Base-by-base conservation (phyloP, 352 stramenopile species). In the Stephanocyclus meneghinianus region DNA sequence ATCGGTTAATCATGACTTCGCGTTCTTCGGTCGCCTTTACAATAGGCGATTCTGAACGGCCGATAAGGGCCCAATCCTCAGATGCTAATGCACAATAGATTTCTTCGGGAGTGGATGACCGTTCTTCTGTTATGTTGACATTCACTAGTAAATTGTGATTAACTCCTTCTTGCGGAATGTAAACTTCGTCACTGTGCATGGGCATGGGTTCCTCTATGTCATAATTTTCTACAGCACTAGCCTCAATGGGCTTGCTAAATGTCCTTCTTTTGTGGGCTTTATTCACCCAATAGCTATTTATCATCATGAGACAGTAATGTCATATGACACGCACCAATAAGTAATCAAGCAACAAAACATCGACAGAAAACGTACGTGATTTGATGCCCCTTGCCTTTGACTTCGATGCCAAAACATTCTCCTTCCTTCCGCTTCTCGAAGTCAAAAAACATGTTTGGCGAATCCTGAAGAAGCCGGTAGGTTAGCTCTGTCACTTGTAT, bases 401-500 rank as follows among this genome's bases (percentile, higher is more conserved):
- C 51, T 44, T 85, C 56, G 4, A 88, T 45, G 15, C 73, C 78
- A 56, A 79, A 21, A 35, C 67, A 15, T 1, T 59, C 50, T 30
- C 50, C 50, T 26, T 59, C 50, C 26, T 26, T 59, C 10, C 50
- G 67, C 51, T 82, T 78, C 15, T 57, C 44, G 13, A 84, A 57
- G 21, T 63, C 60, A 66, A 84, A 79, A 0, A 72, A 18, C 10
- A 55, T 62, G 30, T 62, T 74, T 16, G 72, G 69, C 3, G 79
- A 73, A 69, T 85, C 76, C 30, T 65, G 63, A 47, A 89, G 66
- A 13, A 89, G 59, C 42, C 64, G 57, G 16, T 76, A 76, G 2
- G 80, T 87, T 6, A 84, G 61, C 2, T 82, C 62, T 11, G 63
- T 42, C 37, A 63, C 51, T 47, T 89, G 83, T 48, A 89, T 81